Conservation (phyloP, 257 asterid species). For the Thymus mandschuricus region DNA sequence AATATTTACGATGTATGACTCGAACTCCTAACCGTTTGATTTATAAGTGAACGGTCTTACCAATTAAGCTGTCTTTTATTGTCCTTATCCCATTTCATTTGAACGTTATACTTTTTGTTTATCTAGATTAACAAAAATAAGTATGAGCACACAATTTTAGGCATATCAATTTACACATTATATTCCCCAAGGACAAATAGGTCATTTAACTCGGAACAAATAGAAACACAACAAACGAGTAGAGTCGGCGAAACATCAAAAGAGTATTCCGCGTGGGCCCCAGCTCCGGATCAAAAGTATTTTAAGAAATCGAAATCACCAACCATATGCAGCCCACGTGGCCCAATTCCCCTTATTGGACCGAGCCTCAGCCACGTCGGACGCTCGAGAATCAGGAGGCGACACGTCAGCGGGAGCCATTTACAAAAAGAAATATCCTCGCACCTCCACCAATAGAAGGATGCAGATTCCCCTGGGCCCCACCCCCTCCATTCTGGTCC, state of each 20-base stretch:
- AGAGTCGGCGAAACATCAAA: not conserved
- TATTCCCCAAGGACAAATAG: too few species aligned
- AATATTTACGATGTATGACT: too few species aligned
- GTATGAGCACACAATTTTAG: too few species aligned
- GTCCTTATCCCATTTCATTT: too few species aligned
- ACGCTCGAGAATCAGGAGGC: constrained; percentile 28
- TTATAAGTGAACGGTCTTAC: too few species aligned
- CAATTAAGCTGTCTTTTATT: too few species aligned
- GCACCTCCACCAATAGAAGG: constrained; percentile 35
- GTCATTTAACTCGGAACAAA: not conserved
- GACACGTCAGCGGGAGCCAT: constrained; percentile 41
- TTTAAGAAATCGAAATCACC: not conserved
- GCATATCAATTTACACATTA: too few species aligned
- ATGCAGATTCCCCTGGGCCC: constrained; percentile 35
- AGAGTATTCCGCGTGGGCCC: not conserved
- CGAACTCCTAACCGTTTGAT: too few species aligned
- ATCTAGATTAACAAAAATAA: too few species aligned
- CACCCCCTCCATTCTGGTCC: not conserved
- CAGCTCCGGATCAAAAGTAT: not conserved
- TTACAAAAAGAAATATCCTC: constrained; percentile 37
- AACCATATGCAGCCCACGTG: constrained; percentile 37
- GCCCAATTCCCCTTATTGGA: not conserved
- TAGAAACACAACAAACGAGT: not conserved
- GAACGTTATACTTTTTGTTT: too few species aligned
- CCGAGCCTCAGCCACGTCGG: constrained; percentile 31